Percentiles rank a stretch among this genome's conserved stretches.
These are phyloP conservation scores for Coniochaeta pulveracea DNA, from an alignment of 2,329 filamentous ascomycete species.

Conservation along the genomic window DNA sequence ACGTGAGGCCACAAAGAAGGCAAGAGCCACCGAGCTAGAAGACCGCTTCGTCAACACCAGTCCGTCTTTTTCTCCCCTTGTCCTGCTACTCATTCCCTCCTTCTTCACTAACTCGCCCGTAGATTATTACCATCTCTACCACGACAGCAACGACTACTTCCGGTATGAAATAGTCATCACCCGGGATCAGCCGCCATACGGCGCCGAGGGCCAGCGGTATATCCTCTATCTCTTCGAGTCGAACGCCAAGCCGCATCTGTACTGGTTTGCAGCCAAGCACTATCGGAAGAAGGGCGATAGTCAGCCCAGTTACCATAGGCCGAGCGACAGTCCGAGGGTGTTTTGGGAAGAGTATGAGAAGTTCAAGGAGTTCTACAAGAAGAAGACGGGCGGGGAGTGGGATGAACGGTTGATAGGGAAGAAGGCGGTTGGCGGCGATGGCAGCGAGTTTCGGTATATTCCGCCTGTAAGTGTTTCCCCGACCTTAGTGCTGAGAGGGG, in stretches of 20 bases:
- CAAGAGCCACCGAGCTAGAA: constrained; percentile 18
- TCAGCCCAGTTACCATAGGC: constrained; percentile 24
- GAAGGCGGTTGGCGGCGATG: constrained; percentile 17
- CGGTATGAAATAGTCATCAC: constrained; percentile 51
- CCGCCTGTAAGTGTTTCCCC: constrained; percentile 28
- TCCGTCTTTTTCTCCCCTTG: constrained; percentile 18
- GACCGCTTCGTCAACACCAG: constrained; percentile 37
- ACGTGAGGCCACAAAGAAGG: constrained; percentile 18
- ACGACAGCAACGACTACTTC: constrained; percentile 46
- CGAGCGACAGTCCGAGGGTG: constrained; percentile 23
- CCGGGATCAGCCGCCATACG: constrained; percentile 31
- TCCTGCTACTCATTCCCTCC: too few species aligned
- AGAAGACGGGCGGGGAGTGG: constrained; percentile 49
- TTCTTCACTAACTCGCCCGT: too few species aligned
- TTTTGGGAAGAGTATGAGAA: constrained; percentile 32
- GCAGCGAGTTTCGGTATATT: constrained; percentile 28
- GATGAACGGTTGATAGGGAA: constrained; percentile 33
- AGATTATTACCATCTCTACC: constrained; percentile 56
- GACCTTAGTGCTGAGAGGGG: neutral
- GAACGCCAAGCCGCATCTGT: constrained; percentile 43
- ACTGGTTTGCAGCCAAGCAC: constrained; percentile 46
- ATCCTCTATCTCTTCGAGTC: constrained; percentile 59
- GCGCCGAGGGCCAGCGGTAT: constrained; percentile 45
- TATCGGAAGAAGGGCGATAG: constrained; percentile 27
- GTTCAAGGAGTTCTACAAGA: constrained; percentile 46